Evolutionary conservation across 1,139 yeast genomes (phyloP), one percentile per base, ranked within the genome.

Genomic region (Hyphopichia fennica): DNA sequence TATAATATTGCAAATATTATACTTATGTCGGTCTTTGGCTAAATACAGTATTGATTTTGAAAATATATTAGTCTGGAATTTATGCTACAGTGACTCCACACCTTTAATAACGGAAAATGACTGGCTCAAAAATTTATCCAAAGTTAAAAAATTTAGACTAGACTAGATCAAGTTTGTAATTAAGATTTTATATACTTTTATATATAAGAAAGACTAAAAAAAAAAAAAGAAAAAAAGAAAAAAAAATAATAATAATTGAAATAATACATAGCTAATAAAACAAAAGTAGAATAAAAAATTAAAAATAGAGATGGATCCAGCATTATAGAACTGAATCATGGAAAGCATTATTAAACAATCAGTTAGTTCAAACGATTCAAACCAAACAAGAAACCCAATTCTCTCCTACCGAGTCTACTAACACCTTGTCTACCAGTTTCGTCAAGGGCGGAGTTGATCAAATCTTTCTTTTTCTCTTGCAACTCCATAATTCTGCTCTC

Each of bases 401-500:
- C 96, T 44, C 72, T 71, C 52, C 82, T 76, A 43, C 88, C 87
- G 48, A 89, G 74, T 45, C 77, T 75, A 38, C 85, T 80, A 27
- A 86, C 80, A 30, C 74, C 75, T 53, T 79, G 81, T 67, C 87
- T 72, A 18, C 86, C 87, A 31, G 75, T 77, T 42, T 89, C 91
- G 61, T 87, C 56, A 67, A 88, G 72, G 0, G 97, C 97, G 16
- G 84, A 76, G 34, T 84, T 87, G 34, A 91, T 89, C 58, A 89
- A 57, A 49, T 80, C 83, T 52, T 83, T 82, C 67, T 91, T 91
- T 51, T 78, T 67, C 41, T 79, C 75, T 58, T 91, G 98, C 44
- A 91, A 70, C 40, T 75, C 81, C 67, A 87, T 73, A 45, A 91
- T 90, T 56, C 97, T 79, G 59, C 87, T 95, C 58, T 91, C 99